phyloP scores from a whole-genome alignment of 305 asterid genomes.

The Fraxinus sp. region DNA sequence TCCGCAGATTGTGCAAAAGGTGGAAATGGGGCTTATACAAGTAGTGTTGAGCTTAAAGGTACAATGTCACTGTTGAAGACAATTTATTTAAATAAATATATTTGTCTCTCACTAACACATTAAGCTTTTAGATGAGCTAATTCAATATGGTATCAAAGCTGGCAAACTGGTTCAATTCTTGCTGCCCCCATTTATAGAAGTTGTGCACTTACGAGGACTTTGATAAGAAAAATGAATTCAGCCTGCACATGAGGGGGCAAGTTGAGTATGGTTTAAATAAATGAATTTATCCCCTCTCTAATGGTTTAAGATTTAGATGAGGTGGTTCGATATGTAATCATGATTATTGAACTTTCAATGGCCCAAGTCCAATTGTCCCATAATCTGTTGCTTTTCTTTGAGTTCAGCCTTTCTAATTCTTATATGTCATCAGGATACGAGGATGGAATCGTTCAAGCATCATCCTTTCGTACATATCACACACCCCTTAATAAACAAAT shows the following conservation, averaged over 20 bases:
- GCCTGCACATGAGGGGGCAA: background rate
- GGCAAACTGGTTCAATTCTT: background rate
- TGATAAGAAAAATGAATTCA: background rate
- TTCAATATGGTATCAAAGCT: background rate
- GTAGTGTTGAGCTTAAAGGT: conserved; percentile 83
- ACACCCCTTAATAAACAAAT: conserved; percentile 95
- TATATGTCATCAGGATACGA: conserved; percentile 57
- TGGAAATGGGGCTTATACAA: conserved; percentile 88
- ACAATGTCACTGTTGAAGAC: background rate
- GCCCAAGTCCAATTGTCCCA: background rate
- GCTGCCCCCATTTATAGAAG: background rate
- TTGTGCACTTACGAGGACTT: background rate
- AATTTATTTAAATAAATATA: background rate
- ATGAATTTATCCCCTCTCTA: background rate
- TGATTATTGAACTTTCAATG: background rate
- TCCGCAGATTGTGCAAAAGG: conserved; percentile 96
- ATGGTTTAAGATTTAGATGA: background rate
- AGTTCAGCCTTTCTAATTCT: conserved; percentile 16
- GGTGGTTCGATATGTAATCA: background rate
- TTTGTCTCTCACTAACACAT: background rate
- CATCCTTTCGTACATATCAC: conserved; percentile 91
- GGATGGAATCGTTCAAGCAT: conserved; percentile 69
- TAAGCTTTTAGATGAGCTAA: no score
- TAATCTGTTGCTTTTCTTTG: conserved; percentile 9
- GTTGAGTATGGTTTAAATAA: background rate